Conservation (phyloP, 352 stramenopile genomes). For the Phytophthora pisi region DNA sequence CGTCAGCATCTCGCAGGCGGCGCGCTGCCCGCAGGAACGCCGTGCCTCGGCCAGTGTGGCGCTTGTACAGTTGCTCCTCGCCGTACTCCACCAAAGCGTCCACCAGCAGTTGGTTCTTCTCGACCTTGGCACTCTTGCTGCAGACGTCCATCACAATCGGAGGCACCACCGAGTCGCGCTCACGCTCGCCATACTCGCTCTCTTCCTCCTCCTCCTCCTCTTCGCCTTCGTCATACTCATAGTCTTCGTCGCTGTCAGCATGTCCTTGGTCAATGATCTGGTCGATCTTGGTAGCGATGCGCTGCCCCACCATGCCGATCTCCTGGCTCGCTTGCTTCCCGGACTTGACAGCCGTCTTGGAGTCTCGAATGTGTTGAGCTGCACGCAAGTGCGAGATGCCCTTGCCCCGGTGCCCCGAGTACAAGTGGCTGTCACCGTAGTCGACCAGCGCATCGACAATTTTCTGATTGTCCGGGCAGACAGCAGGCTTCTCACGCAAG, state of each 20-base stretch:
- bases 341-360: conserved; percentile 56
- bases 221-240: conserved; percentile 46
- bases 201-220: conserved; percentile 39
- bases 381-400: conserved; percentile 81
- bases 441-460: conserved; percentile 72
- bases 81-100: conserved; percentile 66
- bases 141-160: conserved; percentile 62
- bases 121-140: conserved; percentile 39
- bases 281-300: conserved; percentile 70
- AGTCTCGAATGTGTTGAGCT: conserved; percentile 60
- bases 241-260: conserved; percentile 71
- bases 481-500: conserved; percentile 61
- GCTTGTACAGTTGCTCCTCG: conserved; percentile 55
- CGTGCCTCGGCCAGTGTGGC: conserved; percentile 63
- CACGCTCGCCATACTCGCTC: conserved; percentile 34
- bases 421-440: conserved; percentile 77
- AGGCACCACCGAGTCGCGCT: conserved; percentile 26
- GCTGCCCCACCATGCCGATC: conserved; percentile 65
- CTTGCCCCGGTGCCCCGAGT: conserved; percentile 65
- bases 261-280: conserved; percentile 77
- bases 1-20: conserved; percentile 48
- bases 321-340: conserved; percentile 53
- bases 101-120: conserved; percentile 69
- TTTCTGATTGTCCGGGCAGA: conserved; percentile 62
- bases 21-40: conserved; percentile 70